These are phyloP conservation scores for Neospora caninum DNA, from an alignment of 169 alveolate genomes.

Conservation along the genomic window DNA sequence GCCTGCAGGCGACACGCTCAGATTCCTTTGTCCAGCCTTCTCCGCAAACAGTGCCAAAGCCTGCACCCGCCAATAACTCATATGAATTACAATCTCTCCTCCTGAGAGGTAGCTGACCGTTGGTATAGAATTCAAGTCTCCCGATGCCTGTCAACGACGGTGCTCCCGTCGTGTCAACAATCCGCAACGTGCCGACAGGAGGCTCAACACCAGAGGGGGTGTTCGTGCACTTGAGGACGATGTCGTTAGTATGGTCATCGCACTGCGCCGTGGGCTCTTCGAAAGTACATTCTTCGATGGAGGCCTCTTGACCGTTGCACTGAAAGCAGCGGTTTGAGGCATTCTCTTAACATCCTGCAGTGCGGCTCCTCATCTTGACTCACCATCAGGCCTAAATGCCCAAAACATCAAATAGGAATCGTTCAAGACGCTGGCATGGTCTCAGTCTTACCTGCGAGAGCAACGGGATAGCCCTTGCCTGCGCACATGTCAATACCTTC, in stretches of 20 bases:
- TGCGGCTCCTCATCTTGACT: background rate
- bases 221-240: conserved; percentile 82
- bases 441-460: conserved; percentile 75
- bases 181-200: conserved; percentile 80
- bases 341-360: background rate
- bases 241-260: conserved; percentile 83
- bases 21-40: conserved; percentile 83
- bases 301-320: conserved; percentile 83
- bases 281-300: conserved; percentile 76
- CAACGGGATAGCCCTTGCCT: conserved; percentile 81
- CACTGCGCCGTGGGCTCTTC: conserved; percentile 83
- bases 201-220: conserved; percentile 72
- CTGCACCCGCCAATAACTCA: background rate
- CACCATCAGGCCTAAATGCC: background rate
- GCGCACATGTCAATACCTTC: conserved; percentile 85
- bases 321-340: conserved; percentile 1
- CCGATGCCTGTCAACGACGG: conserved; percentile 80
- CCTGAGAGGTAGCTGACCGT: conserved; percentile 25
- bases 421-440: background rate
- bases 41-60: conserved; percentile 78
- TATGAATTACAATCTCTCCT: background rate
- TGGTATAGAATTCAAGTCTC: conserved; percentile 64
- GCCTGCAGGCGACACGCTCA: conserved; percentile 85
- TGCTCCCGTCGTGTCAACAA: conserved; percentile 78
- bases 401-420: background rate